phyloP scores from a whole-genome alignment of 2,329 filamentous ascomycete species.

The Sclerotinia subarctica region DNA sequence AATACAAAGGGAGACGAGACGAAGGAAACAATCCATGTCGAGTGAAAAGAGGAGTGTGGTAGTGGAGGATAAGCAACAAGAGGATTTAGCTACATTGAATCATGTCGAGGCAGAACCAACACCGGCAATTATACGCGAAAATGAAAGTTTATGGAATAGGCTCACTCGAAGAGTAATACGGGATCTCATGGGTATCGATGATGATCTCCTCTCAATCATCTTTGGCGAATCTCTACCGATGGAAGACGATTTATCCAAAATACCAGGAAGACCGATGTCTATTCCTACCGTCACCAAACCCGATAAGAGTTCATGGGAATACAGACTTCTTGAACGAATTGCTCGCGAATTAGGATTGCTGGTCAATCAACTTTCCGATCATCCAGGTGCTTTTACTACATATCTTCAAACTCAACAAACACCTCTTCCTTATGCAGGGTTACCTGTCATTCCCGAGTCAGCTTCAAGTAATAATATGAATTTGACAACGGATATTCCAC shows the following conservation, averaged over 20 bases:
- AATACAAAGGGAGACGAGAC: constrained; percentile 79
- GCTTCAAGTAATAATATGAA: not conserved
- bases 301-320: constrained; percentile 62
- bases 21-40: constrained; percentile 61
- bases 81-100: constrained; percentile 37
- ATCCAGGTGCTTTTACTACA: constrained; percentile 84
- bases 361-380: constrained; percentile 77
- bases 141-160: constrained; percentile 72
- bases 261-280: constrained; percentile 19
- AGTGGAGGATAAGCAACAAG: constrained; percentile 33
- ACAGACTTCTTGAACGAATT: constrained; percentile 76
- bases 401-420: constrained; percentile 65
- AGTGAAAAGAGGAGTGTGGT: constrained; percentile 43
- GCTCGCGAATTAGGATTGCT: constrained; percentile 82
- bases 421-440: constrained; percentile 72
- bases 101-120: constrained; percentile 28
- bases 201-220: constrained; percentile 77
- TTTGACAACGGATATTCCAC: not conserved
- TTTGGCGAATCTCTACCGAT: constrained; percentile 74
- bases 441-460: constrained; percentile 61
- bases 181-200: constrained; percentile 88
- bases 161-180: constrained; percentile 83
- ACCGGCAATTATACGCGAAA: constrained; percentile 45
- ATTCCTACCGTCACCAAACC: constrained; percentile 21
- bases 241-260: constrained; percentile 40